Base-by-base conservation (phyloP, 768 basidiomycete genomes). In the Boletus sensibilis region DNA sequence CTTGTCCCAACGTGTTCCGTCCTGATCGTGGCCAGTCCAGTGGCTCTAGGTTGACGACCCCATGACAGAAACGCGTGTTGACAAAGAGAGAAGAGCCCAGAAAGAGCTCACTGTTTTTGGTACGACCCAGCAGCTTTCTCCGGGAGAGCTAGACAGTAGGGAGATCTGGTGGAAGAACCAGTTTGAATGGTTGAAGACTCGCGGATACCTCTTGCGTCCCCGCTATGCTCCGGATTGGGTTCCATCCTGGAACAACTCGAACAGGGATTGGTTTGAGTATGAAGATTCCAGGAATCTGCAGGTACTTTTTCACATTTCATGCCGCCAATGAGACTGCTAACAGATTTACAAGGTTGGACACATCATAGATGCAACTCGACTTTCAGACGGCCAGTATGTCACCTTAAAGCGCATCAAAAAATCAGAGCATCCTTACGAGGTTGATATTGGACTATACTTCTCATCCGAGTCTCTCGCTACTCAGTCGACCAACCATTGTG, bases 361-460 rank as follows among this genome's bases (percentile, higher is more conserved):
- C 45, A 31, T 63, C 9, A 55, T 71, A 6, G 74, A 75, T 55
- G 74, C 73, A 0, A 60, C 60, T 1, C 63, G 73, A 27, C 27
- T 10, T 18, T n/a, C 37, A 4, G 72, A 76, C 51, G 65, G 65
- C 13, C 46, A 49, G 9, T 52, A 31, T 4, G 71, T 78, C 9
- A 52, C 62, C 18, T 50, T 78, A 29, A 76, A 76, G 42, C 44
- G 50, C 16, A 43, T 70, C 0, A 6, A 53, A 0, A 57, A 53
- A 29, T 20, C 38, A 3, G 37, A 44, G 0, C 53, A 62, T 53
- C 61, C 69, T 1, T 37, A 64, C 4, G 74, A 78, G 45, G 1
- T 65, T 3, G 59, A 63, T 0, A 74, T 78, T 16, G 53, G 50
- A 0, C 33, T 66, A 58, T 64, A 59, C 9, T 66, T 59, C 57